phyloP scores from a whole-genome alignment of 768 basidiomycete species.

The Leccinum obscurum region DNA sequence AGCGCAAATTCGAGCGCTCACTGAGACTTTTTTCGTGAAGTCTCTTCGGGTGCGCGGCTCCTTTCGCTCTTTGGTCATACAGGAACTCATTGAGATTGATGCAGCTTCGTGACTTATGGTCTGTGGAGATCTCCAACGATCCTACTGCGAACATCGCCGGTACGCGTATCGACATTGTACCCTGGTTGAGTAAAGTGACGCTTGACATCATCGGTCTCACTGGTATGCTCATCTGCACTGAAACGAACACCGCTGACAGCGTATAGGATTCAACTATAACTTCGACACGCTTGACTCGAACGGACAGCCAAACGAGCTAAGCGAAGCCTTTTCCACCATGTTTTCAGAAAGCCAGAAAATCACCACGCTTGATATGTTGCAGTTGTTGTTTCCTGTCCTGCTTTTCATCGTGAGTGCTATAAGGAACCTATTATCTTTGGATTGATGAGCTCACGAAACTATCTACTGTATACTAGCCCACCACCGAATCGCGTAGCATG shows the following conservation, averaged over 20 bases:
- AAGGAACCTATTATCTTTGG: not conserved
- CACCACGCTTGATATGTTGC: conserved; percentile 33
- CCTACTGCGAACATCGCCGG: conserved; percentile 17
- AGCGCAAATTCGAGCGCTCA: conserved; percentile 56
- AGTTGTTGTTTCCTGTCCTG: conserved; percentile 37
- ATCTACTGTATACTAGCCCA: not conserved
- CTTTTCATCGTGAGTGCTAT: conserved; percentile 37
- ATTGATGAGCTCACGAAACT: not conserved
- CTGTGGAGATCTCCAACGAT: conserved; percentile 31
- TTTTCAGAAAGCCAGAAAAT: conserved; percentile 16
- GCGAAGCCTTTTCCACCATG: conserved; percentile 35
- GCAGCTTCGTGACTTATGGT: conserved; percentile 52
- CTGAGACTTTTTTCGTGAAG: conserved; percentile 57
- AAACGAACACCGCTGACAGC: not conserved
- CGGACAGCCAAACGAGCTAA: conserved; percentile 32
- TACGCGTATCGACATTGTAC: conserved; percentile 31
- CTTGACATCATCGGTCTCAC: conserved; percentile 45
- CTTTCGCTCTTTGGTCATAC: not conserved
- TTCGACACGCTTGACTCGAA: conserved; percentile 34
- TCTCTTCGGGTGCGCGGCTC: conserved; percentile 23
- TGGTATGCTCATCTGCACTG: conserved; percentile 22
- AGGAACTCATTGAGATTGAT: not conserved
- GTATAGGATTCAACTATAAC: conserved; percentile 39
- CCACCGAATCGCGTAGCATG: not conserved
- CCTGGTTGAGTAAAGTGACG: conserved; percentile 38